Base-by-base conservation (phyloP, 1,139 yeast genomes). In the Pneumocystis canis region DNA sequence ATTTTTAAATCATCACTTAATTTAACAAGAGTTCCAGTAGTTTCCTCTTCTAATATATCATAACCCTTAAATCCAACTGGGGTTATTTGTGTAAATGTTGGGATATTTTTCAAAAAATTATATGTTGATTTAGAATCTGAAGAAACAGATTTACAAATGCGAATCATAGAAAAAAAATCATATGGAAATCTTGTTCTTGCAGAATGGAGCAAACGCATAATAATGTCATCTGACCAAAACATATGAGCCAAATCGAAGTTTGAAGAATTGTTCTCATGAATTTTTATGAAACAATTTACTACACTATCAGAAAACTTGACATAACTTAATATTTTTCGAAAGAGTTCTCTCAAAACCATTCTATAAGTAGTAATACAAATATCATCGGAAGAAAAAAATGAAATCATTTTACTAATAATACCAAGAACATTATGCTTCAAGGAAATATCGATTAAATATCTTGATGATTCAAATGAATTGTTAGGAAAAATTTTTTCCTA, bases 91-190 rank as follows among this genome's bases (percentile, higher is more conserved):
- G 54, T 47, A 47, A 47, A 47, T 47, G 54, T 47, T 25, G 54
- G 30, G 4, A 47, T 47, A 25, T 25, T 47, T 28, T 47, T 47
- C 25, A 47, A 25, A 28, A 47, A 47, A 47, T 47, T 31, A 47
- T 47, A 47, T 25, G 54, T 47, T 47, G 54, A 47, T 28, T 47
- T 47, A 47, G 28, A 47, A 47, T 20, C 54, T 9, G 54, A 47
- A 47, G 54, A 47, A 47, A 47, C 54, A 9, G 54, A 47, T 11
- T 28, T 47, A 25, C 54, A 47, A n/a, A 47, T 47, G 14, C 54
- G 54, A 47, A 47, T 47, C 54, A 47, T 47, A 47, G 54, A 47
- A 28, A 47, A 47, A 47, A 47, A 47, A 28, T 47, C 54, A 47
- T 47, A 47, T 6, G 54, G 54, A 25, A 47, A 47, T 14, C 54